Evolutionary conservation across 108 stramenopile species (phyloP), one percentile per base, ranked within the genome.

Genomic region (Nannochloropsis salina): DNA sequence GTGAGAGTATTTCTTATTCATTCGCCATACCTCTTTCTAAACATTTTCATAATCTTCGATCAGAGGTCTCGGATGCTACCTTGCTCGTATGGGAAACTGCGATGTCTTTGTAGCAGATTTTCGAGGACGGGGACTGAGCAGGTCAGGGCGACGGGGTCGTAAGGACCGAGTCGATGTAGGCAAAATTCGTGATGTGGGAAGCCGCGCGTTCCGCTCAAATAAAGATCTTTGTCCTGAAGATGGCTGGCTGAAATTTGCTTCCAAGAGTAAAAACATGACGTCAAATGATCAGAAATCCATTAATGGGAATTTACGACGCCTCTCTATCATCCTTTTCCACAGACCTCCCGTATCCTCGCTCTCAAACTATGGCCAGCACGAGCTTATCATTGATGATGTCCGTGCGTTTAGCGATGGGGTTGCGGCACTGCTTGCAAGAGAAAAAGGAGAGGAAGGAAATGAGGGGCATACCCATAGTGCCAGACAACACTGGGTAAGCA

Each of bases 111-210:
- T 74, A n/a, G 61, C 61, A 3, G 61, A 74, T 74, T 74, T 74
- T 74, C 61, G 61, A 74, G 61, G 61, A 74, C 15, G 61, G 61
- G 61, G 61, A n/a, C 15, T 74, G 61, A 74, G 61, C 61, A 74
- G 61, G 61, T 74, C 2, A n/a, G 47, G 47, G 47, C 10, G 47
- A 15, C 12, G 15, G 47, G 47, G 47, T 12, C 12, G 47, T 10
- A 51, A 15, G 47, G 47, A 51, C 12, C 20, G 61, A 74, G 61
- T 15, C 20, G 6, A n/a, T 15, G 61, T n/a, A n/a, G 61, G 61
- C 20, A 74, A n/a, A n/a, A 74, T 8, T 74, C 20, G 61, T 6
- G n/a, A 74, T 74, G 61, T n/a, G 4, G 4, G 15, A 3, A 74
- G 15, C 2, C 20, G 61, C 0, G n/a, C 2, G n/a, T 4, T 51